These are phyloP conservation scores for Venturia oleaginea DNA, from an alignment of 2,329 filamentous ascomycete genomes.

Conservation along the genomic window DNA sequence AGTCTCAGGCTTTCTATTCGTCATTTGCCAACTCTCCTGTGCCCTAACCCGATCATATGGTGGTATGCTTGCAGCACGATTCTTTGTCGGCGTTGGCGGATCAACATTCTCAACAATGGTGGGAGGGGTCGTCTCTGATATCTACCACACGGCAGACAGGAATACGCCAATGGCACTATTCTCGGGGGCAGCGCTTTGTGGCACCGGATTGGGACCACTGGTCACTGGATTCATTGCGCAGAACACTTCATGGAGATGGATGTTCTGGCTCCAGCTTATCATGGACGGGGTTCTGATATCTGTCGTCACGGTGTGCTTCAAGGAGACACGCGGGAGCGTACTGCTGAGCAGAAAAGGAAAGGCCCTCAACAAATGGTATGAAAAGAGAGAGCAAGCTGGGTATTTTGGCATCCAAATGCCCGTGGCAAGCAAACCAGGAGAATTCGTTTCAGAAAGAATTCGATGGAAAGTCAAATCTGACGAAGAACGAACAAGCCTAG, in stretches of 20 bases:
- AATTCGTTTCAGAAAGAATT: slow-evolving; percentile 42
- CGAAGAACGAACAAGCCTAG: slow-evolving; percentile 61
- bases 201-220: slow-evolving; percentile 71
- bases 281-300: slow-evolving; percentile 53
- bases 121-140: slow-evolving; percentile 78
- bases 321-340: slow-evolving; percentile 74
- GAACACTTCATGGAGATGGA: slow-evolving; percentile 68
- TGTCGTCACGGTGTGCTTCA: slow-evolving; percentile 60
- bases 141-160: slow-evolving; percentile 68
- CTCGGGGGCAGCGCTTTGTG: slow-evolving; percentile 66
- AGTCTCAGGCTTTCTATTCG: slow-evolving; percentile 61
- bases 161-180: slow-evolving; percentile 90
- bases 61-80: slow-evolving; percentile 66
- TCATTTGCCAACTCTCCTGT: slow-evolving; percentile 62
- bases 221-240: slow-evolving; percentile 61
- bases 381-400: slow-evolving; percentile 57
- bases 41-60: slow-evolving; percentile 60
- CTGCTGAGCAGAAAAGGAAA: slow-evolving; percentile 67
- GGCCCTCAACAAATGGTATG: slow-evolving; percentile 70
- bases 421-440: slow-evolving; percentile 15
- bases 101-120: slow-evolving; percentile 82
- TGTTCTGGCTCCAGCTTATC: slow-evolving; percentile 80
- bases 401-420: slow-evolving; percentile 46
- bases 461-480: slow-evolving; percentile 75
- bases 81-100: slow-evolving; percentile 68